These are phyloP conservation scores for Citrullus colocynthis DNA, from an alignment of 306 rosid genomes.

Conservation along the genomic window DNA sequence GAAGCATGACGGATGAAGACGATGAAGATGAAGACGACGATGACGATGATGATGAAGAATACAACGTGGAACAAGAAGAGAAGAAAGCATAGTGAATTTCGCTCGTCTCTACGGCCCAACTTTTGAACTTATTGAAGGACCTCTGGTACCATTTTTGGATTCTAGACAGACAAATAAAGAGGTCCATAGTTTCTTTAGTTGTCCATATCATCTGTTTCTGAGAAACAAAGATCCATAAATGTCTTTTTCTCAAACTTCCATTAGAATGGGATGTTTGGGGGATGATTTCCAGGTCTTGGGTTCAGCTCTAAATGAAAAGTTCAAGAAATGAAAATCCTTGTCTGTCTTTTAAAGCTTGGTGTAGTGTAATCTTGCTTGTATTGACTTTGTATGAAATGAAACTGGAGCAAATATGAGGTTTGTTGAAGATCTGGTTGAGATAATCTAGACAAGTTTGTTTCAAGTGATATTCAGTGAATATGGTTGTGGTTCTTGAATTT, in stretches of 20 bases:
- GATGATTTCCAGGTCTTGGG: neutral
- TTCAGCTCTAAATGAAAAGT: neutral
- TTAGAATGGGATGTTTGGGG: neutral
- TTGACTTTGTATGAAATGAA: neutral
- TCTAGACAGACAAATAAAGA: neutral
- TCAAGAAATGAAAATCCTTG: neutral
- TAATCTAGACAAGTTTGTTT: neutral
- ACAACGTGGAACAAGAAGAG: slow-evolving; percentile 15
- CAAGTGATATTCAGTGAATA: neutral
- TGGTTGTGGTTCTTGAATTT: neutral
- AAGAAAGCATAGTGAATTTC: slow-evolving; percentile 8
- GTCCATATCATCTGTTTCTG: neutral
- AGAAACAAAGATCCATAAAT: neutral
- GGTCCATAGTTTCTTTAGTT: neutral
- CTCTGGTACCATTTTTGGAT: neutral
- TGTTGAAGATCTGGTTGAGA: neutral
- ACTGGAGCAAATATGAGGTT: neutral
- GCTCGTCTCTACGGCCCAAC: neutral
- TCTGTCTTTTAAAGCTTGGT: neutral
- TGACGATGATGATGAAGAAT: slow-evolving; percentile 8
- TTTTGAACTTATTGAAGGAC: neutral
- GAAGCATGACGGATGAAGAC: slow-evolving; percentile 5
- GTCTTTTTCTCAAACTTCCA: neutral
- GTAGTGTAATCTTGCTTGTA: neutral
- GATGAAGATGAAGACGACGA: slow-evolving; percentile 13